Conservation (phyloP, 371 early-diverging fungal species). For the Mucor racemosus region DNA sequence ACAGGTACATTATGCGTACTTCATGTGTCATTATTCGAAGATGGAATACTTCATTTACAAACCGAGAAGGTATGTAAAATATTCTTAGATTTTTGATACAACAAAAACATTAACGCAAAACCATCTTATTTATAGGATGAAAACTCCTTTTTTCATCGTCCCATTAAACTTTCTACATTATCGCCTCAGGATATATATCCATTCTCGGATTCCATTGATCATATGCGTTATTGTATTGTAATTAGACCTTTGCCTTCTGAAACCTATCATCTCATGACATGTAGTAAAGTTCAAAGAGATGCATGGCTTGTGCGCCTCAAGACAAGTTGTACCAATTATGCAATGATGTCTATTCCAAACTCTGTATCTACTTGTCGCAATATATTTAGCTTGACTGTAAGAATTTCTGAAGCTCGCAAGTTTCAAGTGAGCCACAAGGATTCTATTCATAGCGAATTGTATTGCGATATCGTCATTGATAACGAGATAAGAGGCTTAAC, state of each 20-base stretch:
- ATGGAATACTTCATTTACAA: slow-evolving; percentile 26
- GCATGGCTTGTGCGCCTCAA: slow-evolving; percentile 60
- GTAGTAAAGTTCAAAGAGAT: slow-evolving; percentile 54
- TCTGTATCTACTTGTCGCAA: slow-evolving; percentile 11
- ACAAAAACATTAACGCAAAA: background rate
- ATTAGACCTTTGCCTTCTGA: slow-evolving; percentile 46
- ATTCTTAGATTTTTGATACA: background rate
- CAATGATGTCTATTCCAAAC: slow-evolving; percentile 7
- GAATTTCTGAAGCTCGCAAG: slow-evolving; percentile 54
- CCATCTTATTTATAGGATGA: slow-evolving; percentile 7
- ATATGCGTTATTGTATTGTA: slow-evolving; percentile 56
- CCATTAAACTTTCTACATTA: slow-evolving; percentile 26
- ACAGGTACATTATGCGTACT: slow-evolving; percentile 21
- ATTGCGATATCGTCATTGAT: slow-evolving; percentile 56
- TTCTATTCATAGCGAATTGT: slow-evolving; percentile 33
- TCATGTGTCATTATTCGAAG: slow-evolving; percentile 23
- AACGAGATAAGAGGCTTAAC: slow-evolving; percentile 59
- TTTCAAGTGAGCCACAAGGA: slow-evolving; percentile 38
- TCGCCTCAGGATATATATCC: slow-evolving; percentile 50
- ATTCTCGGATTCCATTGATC: slow-evolving; percentile 58
- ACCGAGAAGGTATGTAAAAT: slow-evolving; percentile 22
- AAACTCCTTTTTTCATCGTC: slow-evolving; percentile 24
- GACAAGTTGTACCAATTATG: slow-evolving; percentile 37
- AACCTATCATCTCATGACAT: slow-evolving; percentile 57
- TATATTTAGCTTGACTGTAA: slow-evolving; percentile 44